phyloP scores from a whole-genome alignment of 768 basidiomycete species.

The Sistotremastrum niveocremeum region DNA sequence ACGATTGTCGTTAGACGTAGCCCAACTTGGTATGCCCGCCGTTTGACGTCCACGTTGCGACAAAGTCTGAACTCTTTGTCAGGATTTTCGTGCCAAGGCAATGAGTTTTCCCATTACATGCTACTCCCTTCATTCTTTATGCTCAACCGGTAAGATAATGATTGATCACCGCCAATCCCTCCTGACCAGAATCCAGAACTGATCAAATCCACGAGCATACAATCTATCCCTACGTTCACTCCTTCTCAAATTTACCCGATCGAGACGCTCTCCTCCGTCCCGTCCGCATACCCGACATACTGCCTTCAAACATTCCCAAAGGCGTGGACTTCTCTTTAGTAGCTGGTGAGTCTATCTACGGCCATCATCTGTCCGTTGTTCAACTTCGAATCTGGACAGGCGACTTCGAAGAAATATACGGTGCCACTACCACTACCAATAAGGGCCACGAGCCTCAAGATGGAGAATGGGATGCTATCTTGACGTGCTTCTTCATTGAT shows the following conservation, averaged over 20 bases:
- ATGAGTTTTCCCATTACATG: conserved; percentile 96
- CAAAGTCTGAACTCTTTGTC: background rate
- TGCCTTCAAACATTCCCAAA: conserved; percentile 55
- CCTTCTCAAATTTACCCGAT: conserved; percentile 70
- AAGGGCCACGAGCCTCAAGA: conserved; percentile 50
- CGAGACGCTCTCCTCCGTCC: conserved; percentile 48
- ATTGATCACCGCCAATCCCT: background rate
- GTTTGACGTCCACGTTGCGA: background rate
- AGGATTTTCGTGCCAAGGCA: conserved; percentile 89
- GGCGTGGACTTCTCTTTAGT: conserved; percentile 69
- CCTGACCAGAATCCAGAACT: conserved; percentile 30
- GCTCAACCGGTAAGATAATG: conserved; percentile 54
- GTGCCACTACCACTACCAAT: conserved; percentile 28
- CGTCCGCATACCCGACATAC: conserved; percentile 70
- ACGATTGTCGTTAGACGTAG: conserved; percentile 78
- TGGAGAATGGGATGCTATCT: conserved; percentile 75
- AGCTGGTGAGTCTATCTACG: conserved; percentile 42
- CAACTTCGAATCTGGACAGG: conserved; percentile 27
- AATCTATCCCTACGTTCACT: conserved; percentile 84
- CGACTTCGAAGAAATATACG: conserved; percentile 91
- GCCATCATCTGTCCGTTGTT: background rate
- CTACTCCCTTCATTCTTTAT: conserved; percentile 80
- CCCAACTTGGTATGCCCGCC: conserved; percentile 46
- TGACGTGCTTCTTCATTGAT: conserved; percentile 97
- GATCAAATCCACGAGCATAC: conserved; percentile 52